Evolutionary conservation across 257 asterid species (phyloP).

Genomic region (Plantago ovata): DNA sequence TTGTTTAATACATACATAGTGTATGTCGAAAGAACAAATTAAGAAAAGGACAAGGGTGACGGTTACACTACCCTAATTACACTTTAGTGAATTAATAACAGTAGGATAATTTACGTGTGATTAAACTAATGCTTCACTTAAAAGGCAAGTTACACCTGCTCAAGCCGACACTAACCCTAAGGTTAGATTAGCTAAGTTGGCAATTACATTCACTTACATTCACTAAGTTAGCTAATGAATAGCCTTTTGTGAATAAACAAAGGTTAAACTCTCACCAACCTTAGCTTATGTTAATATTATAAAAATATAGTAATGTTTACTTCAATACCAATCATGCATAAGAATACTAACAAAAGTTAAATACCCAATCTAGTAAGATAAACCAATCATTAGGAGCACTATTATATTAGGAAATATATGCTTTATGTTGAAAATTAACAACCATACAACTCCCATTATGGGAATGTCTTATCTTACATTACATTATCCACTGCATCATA

Average conservation of each 20-base stretch:
- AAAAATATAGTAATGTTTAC: not conserved
- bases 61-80: not conserved
- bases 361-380: not conserved
- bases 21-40: too few species aligned
- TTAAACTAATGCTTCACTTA: too few species aligned
- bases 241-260: not conserved
- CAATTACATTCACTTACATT: too few species aligned
- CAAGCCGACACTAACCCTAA: too few species aligned
- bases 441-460: constrained; percentile 11
- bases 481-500: constrained; percentile 22
- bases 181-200: too few species aligned
- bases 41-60: not conserved
- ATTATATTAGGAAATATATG: not conserved
- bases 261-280: not conserved
- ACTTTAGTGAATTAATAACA: too few species aligned
- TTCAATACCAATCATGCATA: not conserved
- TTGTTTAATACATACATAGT: too few species aligned
- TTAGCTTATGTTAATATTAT: not conserved
- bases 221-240: not conserved
- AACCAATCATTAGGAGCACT: not conserved
- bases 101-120: too few species aligned
- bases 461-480: constrained; percentile 8
- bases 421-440: not conserved
- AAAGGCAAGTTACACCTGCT: too few species aligned
- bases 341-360: not conserved